Evolutionary conservation across 1,139 yeast species (phyloP).

Genomic region (Pichia sp.): DNA sequence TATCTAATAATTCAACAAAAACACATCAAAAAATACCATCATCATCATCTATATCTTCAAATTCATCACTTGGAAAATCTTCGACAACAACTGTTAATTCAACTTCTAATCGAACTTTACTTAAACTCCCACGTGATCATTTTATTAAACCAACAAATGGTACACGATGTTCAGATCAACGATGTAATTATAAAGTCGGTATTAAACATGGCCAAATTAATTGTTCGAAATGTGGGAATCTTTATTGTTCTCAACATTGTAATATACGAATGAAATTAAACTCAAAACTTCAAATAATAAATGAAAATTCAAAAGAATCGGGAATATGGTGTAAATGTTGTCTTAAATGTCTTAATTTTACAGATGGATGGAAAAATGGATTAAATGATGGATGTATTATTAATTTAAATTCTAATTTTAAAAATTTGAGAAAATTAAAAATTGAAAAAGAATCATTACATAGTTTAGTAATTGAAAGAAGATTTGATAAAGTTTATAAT

Average conservation of each 20-base stretch:
- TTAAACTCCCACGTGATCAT: slow-evolving; percentile 36
- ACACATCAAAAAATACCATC: not conserved
- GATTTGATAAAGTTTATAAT: slow-evolving; percentile 43
- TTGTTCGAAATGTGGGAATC: slow-evolving; percentile 66
- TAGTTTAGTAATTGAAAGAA: slow-evolving; percentile 54
- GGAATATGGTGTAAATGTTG: slow-evolving; percentile 76
- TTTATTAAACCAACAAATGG: slow-evolving; percentile 51
- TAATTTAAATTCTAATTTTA: slow-evolving; percentile 47
- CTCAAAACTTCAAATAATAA: slow-evolving; percentile 41
- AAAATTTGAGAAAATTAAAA: slow-evolving; percentile 35
- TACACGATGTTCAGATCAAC: slow-evolving; percentile 33
- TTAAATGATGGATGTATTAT: slow-evolving; percentile 29
- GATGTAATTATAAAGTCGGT: slow-evolving; percentile 39
- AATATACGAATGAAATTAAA: slow-evolving; percentile 43
- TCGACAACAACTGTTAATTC: not conserved
- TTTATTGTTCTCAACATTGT: slow-evolving; percentile 66
- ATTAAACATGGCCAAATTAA: slow-evolving; percentile 50
- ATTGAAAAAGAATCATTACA: slow-evolving; percentile 43
- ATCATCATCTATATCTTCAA: not conserved
- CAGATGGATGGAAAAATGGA: slow-evolving; percentile 52
- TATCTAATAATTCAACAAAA: too few species aligned
- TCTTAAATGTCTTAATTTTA: slow-evolving; percentile 47
- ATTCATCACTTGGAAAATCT: not conserved
- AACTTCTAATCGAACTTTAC: too few species aligned
- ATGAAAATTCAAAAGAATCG: slow-evolving; percentile 17